Evolutionary conservation across 192 early-diverging fungal species (phyloP).

Genomic region (Backusella liffmaniae): DNA sequence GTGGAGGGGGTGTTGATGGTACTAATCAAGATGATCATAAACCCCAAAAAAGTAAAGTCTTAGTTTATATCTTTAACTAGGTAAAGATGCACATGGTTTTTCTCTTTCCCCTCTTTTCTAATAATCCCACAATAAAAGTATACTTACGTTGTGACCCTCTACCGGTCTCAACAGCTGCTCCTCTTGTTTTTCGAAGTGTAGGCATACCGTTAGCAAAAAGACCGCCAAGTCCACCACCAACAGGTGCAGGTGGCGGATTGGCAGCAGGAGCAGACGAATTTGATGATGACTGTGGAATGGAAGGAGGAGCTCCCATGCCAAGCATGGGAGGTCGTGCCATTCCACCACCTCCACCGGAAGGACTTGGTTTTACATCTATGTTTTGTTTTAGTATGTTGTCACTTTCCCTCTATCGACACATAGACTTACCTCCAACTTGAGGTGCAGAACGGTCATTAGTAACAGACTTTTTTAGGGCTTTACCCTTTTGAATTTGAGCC

Average conservation of each 20-base stretch:
- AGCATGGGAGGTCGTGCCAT: conserved; percentile 38
- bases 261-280: neutral
- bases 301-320: neutral
- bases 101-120: neutral
- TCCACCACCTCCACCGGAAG: conserved; percentile 14
- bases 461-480: conserved; percentile 59
- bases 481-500: conserved; percentile 72
- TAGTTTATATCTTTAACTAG: too few species aligned
- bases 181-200: conserved; percentile 38
- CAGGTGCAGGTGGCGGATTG: neutral
- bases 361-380: conserved; percentile 7
- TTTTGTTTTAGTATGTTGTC: neutral
- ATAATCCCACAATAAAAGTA: neutral
- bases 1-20: neutral
- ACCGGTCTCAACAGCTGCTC: conserved; percentile 24
- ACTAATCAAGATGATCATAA: neutral
- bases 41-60: too few species aligned
- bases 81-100: neutral
- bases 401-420: neutral
- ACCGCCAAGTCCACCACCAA: conserved; percentile 30
- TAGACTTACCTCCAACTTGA: conserved; percentile 37
- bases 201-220: conserved; percentile 61
- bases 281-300: conserved; percentile 2
- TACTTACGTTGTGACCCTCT: conserved; percentile 5
- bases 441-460: conserved; percentile 76